Evolutionary conservation across 345 rosid genomes (phyloP), one percentile per base, ranked within the genome.

Genomic region (Gossypium rotundifolium): DNA sequence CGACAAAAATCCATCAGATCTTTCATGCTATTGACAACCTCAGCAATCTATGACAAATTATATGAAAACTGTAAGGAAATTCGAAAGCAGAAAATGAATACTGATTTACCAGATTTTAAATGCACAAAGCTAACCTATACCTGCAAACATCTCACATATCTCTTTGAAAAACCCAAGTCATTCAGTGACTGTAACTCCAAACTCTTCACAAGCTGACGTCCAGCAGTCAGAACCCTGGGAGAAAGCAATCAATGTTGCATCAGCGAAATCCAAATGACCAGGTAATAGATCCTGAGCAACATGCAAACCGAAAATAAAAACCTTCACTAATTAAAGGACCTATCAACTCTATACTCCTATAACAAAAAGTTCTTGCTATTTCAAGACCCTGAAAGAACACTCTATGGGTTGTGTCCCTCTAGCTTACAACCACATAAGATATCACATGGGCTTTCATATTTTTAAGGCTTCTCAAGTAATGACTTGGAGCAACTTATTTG

Each of bases 21-120:
- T 85, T 92, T 92, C 99, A 94, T 94, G 86, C 97, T 88, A 83
- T 86, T 94, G 80, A 94, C 96, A 84, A 91, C 97, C 90, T 94
- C 99, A 38, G 95, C 87, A 64, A 88, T 92, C 99, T 92, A 70
- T 29, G 9, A 80, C 62, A 68, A 74, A 81, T 52, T 18, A 77
- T 10, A 70, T 11, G 66, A 68, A 33, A 33, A 23, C 51, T 16
- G 17, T 38, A 42, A 67, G 9, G 11, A 61, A 65, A 44, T 25
- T 44, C n/a, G 44, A 76, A 49, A 74, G 75, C 23, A 65, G 45
- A 18, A 40, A 17, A 38, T 60, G 76, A 65, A 33, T 73, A 54
- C 68, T 16, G 20, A 62, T 17, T 71, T 14, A 29, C 42, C 45
- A 38, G 20, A 48, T 62, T 57, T 11, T n/a, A 63, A 18, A 70